These are phyloP conservation scores for Calonectria pteridis DNA, from an alignment of 2,329 filamentous ascomycete genomes.

Conservation along the genomic window DNA sequence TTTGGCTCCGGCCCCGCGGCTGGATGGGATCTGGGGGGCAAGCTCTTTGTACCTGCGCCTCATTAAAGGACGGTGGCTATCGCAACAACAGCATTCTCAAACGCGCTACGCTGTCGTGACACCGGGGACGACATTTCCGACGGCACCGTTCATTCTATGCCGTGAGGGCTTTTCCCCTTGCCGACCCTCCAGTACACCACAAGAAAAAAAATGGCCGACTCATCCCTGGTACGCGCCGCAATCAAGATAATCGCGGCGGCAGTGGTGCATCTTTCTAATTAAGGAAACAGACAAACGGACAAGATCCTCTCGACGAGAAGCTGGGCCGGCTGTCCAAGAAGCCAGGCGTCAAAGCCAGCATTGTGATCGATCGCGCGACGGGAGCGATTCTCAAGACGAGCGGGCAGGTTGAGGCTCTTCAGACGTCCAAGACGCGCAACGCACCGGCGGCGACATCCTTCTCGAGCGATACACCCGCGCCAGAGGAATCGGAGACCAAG, in stretches of 20 bases:
- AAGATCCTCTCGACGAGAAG: constrained; percentile 74
- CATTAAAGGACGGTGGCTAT: constrained; percentile 19
- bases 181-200: not conserved
- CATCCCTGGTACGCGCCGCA: constrained; percentile 37
- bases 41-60: constrained; percentile 28
- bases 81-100: constrained; percentile 25
- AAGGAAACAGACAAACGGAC: constrained; percentile 56
- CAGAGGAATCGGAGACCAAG: constrained; percentile 63
- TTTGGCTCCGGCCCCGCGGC: constrained; percentile 31
- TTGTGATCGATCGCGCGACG: constrained; percentile 78
- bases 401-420: constrained; percentile 73
- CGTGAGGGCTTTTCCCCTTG: not conserved
- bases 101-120: constrained; percentile 20
- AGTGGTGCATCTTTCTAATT: constrained; percentile 3
- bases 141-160: not conserved
- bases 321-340: constrained; percentile 81
- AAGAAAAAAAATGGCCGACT: constrained; percentile 40
- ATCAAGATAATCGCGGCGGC: not conserved
- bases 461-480: constrained; percentile 57
- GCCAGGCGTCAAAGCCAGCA: constrained; percentile 81
- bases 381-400: constrained; percentile 82
- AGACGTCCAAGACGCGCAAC: constrained; percentile 52
- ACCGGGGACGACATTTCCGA: constrained; percentile 7
- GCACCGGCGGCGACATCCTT: constrained; percentile 57
- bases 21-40: constrained; percentile 19